Percentiles rank a stretch among this genome's conserved stretches.
These are phyloP conservation scores for Hamiltosporidium tvaerminnensis DNA, from an alignment of 371 early-diverging fungal species.

Conservation along the genomic window DNA sequence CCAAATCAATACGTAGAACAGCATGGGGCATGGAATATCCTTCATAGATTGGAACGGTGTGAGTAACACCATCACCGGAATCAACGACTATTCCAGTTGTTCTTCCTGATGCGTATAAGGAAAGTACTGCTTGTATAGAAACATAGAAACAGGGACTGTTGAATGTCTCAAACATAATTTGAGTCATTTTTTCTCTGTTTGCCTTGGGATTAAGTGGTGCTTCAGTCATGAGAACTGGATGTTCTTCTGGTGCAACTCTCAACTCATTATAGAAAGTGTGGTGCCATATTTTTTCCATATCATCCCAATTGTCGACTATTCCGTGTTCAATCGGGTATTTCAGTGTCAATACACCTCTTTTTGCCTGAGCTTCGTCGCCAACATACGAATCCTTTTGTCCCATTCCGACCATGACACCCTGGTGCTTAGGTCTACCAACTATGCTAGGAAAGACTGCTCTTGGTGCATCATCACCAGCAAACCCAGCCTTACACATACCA, in stretches of 20 bases:
- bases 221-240: conserved; percentile 93
- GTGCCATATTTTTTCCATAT: conserved; percentile 99
- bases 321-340: conserved; percentile 99
- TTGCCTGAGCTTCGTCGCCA: conserved; percentile 98
- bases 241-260: conserved; percentile 77
- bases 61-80: conserved; percentile 99
- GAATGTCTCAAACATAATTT: conserved; percentile 99
- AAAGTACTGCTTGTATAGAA: conserved; percentile 90
- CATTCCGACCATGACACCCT: conserved; percentile 98
- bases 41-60: conserved; percentile 98
- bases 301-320: conserved; percentile 99
- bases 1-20: conserved; percentile 81
- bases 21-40: conserved; percentile 94
- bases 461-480: conserved; percentile 99
- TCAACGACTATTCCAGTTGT: conserved; percentile 99
- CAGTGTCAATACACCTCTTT: conserved; percentile 92
- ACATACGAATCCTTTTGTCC: conserved; percentile 99
- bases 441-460: conserved; percentile 91
- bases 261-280: conserved; percentile 83
- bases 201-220: conserved; percentile 97
- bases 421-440: conserved; percentile 96
- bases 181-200: conserved; percentile 99
- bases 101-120: conserved; percentile 91
- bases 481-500: conserved; percentile 99
- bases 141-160: conserved; percentile 94